Evolutionary conservation across 768 basidiomycete species (phyloP).

Genomic region (Tylopilus felleus): DNA sequence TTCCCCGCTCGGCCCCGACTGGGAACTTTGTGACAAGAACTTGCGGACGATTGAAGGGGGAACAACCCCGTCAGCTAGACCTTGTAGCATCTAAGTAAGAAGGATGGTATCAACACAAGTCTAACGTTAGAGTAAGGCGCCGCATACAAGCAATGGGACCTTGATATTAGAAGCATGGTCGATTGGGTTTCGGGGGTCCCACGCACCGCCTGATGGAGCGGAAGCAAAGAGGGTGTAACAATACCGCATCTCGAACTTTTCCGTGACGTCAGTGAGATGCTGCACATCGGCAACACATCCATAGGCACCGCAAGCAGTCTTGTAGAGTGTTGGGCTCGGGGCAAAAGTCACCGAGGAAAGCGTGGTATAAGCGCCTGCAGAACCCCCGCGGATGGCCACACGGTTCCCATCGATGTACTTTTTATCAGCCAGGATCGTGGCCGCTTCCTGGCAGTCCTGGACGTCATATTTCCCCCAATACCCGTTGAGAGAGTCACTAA

Average conservation of each 20-base stretch:
- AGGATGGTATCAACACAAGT: background rate
- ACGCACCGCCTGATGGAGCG: constrained; percentile 29
- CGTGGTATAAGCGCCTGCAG: constrained; percentile 69
- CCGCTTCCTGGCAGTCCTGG: constrained; percentile 49
- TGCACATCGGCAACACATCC: constrained; percentile 62
- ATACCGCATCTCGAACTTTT: constrained; percentile 66
- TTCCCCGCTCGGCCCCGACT: constrained; percentile 11
- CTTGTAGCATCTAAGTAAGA: constrained; percentile 56
- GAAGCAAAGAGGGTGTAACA: constrained; percentile 59
- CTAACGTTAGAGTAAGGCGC: background rate
- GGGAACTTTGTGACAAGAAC: constrained; percentile 21
- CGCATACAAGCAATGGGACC: constrained; percentile 55
- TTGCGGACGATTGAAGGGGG: constrained; percentile 52
- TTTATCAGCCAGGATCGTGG: constrained; percentile 20
- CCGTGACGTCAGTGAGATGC: constrained; percentile 53
- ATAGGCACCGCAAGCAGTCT: constrained; percentile 56
- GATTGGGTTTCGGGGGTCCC: constrained; percentile 7
- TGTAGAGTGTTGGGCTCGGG: constrained; percentile 48
- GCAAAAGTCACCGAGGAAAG: constrained; percentile 48
- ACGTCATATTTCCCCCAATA: constrained; percentile 75
- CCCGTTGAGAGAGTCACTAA: constrained; percentile 48
- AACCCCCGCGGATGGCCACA: constrained; percentile 64
- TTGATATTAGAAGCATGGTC: constrained; percentile 49
- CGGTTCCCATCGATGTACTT: constrained; percentile 56
- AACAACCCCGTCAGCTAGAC: constrained; percentile 58